Percentiles rank a stretch among this genome's conserved stretches.
phyloP scores from a whole-genome alignment of 164 flowering plant genomes.

The Euptelea pleiosperma region DNA sequence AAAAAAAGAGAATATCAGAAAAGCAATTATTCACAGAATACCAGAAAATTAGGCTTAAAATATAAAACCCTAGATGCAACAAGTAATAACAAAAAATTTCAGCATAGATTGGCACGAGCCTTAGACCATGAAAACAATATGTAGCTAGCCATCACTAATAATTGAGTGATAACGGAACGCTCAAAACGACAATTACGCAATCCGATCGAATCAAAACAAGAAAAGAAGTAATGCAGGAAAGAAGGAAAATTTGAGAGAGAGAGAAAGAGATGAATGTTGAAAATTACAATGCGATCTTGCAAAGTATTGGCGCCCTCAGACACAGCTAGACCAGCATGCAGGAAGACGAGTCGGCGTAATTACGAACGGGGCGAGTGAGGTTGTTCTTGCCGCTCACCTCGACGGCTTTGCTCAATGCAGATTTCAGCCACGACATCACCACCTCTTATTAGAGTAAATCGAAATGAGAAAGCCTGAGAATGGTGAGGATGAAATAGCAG shows the following conservation, averaged over 20 bases:
- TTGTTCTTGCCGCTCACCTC: conserved; percentile 58
- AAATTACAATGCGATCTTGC: conserved; percentile 63
- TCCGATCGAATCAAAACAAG: no score
- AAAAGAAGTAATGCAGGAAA: neutral
- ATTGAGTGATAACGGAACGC: neutral
- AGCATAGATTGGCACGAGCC: no score
- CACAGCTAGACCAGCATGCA: conserved; percentile 67
- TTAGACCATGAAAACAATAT: no score
- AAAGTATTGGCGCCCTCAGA: conserved; percentile 63
- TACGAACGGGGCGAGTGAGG: conserved; percentile 55
- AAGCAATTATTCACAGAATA: no score
- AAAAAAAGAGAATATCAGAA: no score
- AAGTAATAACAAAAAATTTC: no score
- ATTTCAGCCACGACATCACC: conserved; percentile 69
- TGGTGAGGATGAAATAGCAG: neutral
- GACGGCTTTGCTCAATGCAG: conserved; percentile 71
- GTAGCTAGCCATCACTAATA: neutral
- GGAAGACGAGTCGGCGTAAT: conserved; percentile 65
- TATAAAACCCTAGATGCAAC: no score
- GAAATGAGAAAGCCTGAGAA: neutral
- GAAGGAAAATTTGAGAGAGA: neutral
- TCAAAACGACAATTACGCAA: no score
- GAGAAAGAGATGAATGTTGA: neutral
- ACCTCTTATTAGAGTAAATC: neutral
- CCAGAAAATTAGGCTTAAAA: no score